Conservation (phyloP, 805 yeast genomes). For the Starmerella ratchasimensis region DNA sequence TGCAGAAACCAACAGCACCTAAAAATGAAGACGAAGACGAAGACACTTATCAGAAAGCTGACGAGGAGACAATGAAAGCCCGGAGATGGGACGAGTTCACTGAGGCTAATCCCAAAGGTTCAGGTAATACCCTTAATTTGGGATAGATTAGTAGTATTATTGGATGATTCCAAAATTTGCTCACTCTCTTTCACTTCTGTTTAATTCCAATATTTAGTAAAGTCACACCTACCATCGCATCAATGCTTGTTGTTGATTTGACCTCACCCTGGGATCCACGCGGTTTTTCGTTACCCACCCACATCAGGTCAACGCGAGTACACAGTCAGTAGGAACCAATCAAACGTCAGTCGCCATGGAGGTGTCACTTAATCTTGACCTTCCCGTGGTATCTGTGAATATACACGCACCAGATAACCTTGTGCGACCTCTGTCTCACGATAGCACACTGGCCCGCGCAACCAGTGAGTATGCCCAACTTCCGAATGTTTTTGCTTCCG, state of each 20-base stretch:
- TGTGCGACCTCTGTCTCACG: conserved; percentile 2
- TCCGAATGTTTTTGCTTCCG: conserved; percentile 1
- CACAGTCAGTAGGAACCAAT: too few species aligned
- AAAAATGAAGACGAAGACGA: conserved; percentile 35
- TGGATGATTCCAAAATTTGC: not conserved
- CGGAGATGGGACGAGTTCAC: conserved; percentile 90
- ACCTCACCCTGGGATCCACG: too few species aligned
- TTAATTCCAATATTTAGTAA: too few species aligned
- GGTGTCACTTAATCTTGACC: conserved; percentile 3
- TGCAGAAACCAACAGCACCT: conserved; percentile 33
- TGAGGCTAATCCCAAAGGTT: conserved; percentile 73
- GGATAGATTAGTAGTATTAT: conserved; percentile 32
- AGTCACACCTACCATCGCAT: too few species aligned
- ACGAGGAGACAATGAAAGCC: conserved; percentile 55
- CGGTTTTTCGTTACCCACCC: too few species aligned
- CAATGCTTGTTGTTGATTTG: too few species aligned
- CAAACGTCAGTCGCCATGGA: too few species aligned
- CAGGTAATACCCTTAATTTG: conserved; percentile 70
- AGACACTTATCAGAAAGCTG: conserved; percentile 53
- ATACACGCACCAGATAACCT: conserved; percentile 3
- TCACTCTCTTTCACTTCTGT: not conserved
- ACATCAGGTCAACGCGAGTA: too few species aligned
- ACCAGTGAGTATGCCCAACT: not conserved
- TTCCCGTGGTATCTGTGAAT: conserved; percentile 1
- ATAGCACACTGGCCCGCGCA: not conserved